Percentiles rank a stretch among this genome's conserved stretches.
Evolutionary conservation across 2,329 filamentous ascomycete genomes (phyloP).

Genomic region (Nothomitra cinnamomea): DNA sequence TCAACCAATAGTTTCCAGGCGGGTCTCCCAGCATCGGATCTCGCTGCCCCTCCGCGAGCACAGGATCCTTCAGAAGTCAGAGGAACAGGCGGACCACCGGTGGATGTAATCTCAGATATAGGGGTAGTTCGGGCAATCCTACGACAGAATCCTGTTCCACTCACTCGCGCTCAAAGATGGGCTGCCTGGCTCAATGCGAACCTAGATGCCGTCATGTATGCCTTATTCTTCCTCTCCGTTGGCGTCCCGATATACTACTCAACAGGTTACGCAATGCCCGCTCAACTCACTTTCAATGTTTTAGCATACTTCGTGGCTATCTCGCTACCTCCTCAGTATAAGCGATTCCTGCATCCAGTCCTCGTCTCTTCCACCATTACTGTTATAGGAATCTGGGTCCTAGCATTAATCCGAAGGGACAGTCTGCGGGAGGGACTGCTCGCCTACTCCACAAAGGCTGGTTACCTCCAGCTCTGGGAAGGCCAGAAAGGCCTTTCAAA

Average conservation of each 20-base stretch:
- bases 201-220: slow-evolving; percentile 30
- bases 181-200: slow-evolving; percentile 29
- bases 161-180: slow-evolving; percentile 33
- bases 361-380: slow-evolving; percentile 37
- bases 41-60: slow-evolving; percentile 7
- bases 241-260: slow-evolving; percentile 39
- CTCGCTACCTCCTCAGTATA: slow-evolving; percentile 31
- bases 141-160: slow-evolving; percentile 25
- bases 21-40: neutral
- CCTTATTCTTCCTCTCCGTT: slow-evolving; percentile 29
- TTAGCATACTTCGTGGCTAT: slow-evolving; percentile 35
- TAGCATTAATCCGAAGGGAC: slow-evolving; percentile 30
- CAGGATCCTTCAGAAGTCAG: slow-evolving; percentile 10
- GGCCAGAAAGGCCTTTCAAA: slow-evolving; percentile 15
- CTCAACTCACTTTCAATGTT: slow-evolving; percentile 30
- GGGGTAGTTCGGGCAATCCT: slow-evolving; percentile 14
- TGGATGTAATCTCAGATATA: neutral
- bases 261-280: slow-evolving; percentile 31
- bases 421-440: slow-evolving; percentile 25
- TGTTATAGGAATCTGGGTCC: slow-evolving; percentile 34
- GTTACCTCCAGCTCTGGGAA: slow-evolving; percentile 35
- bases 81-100: slow-evolving; percentile 10
- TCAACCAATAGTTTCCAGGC: neutral
- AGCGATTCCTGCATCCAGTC: slow-evolving; percentile 39
- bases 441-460: slow-evolving; percentile 34